phyloP scores from a whole-genome alignment of 768 basidiomycete species.

The Lactarius vividus region DNA sequence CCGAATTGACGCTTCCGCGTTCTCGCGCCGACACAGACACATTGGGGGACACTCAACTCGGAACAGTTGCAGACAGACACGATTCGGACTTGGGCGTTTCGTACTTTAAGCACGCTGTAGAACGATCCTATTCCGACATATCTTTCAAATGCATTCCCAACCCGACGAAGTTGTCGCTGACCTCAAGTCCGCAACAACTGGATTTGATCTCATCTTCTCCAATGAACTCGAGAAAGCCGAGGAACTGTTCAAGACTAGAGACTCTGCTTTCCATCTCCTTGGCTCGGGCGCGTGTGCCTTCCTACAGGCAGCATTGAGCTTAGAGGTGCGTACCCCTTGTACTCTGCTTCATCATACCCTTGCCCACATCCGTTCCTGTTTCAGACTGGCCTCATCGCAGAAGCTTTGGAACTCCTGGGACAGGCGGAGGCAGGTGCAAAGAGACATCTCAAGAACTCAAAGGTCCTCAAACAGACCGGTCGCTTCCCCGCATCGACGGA shows the following conservation, averaged over 20 bases:
- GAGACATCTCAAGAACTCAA: slow-evolving; percentile 44
- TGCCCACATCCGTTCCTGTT: neutral
- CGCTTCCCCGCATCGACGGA: slow-evolving; percentile 64
- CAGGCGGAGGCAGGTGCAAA: slow-evolving; percentile 60
- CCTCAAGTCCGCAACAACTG: slow-evolving; percentile 41
- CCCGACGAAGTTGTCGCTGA: slow-evolving; percentile 33
- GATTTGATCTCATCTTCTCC: slow-evolving; percentile 67
- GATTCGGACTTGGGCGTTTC: neutral
- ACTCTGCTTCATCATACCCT: neutral
- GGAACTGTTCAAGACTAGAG: slow-evolving; percentile 44
- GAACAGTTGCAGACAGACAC: neutral
- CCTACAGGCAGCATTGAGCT: slow-evolving; percentile 74
- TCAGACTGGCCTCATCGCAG: slow-evolving; percentile 59
- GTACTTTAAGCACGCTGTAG: neutral
- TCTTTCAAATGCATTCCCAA: slow-evolving; percentile 2
- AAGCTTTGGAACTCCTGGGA: slow-evolving; percentile 55
- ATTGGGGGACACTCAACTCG: neutral
- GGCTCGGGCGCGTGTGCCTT: slow-evolving; percentile 73
- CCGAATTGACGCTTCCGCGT: too few relatives aligned
- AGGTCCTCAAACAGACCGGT: slow-evolving; percentile 35
- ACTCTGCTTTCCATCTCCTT: slow-evolving; percentile 70
- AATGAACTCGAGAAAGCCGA: slow-evolving; percentile 61
- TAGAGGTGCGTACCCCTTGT: slow-evolving; percentile 53
- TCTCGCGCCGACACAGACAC: neutral
- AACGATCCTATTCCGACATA: neutral